Conservation (phyloP, 352 stramenopile genomes). For the Pythium sp. region DNA sequence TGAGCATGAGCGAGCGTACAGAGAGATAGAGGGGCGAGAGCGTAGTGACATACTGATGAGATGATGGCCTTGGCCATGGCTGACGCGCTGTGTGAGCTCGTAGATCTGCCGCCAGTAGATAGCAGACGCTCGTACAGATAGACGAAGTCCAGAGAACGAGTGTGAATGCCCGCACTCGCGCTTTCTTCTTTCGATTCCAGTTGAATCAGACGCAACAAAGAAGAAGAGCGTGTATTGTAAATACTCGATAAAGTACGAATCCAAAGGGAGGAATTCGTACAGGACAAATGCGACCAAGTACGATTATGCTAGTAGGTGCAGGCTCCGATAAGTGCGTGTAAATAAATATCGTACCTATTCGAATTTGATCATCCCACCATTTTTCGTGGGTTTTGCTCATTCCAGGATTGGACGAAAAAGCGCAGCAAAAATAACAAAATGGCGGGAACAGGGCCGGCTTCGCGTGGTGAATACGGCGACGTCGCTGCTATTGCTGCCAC, state of each 20-base stretch:
- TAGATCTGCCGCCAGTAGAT: not conserved
- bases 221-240: not conserved
- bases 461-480: not conserved
- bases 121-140: not conserved
- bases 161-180: not conserved
- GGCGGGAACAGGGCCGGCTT: not conserved
- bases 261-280: not conserved
- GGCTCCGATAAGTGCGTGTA: not conserved
- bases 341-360: not conserved
- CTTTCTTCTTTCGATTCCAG: conserved; percentile 2
- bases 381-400: not conserved
- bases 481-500: not conserved
- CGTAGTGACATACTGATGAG: conserved; percentile 15
- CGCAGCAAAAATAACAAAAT: conserved; percentile 3
- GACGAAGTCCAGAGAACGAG: not conserved
- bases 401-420: conserved; percentile 2
- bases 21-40: not conserved
- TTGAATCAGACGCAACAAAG: not conserved
- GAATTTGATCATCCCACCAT: not conserved
- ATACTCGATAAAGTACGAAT: not conserved
- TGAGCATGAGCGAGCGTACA: not conserved
- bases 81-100: not conserved
- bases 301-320: not conserved
- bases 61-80: conserved; percentile 23
- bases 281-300: not conserved